A percentile compares a stretch with the other conserved stretches of the same genome.
These are phyloP conservation scores for Medicago arabica DNA, from an alignment of 306 rosid genomes.

Conservation along the genomic window DNA sequence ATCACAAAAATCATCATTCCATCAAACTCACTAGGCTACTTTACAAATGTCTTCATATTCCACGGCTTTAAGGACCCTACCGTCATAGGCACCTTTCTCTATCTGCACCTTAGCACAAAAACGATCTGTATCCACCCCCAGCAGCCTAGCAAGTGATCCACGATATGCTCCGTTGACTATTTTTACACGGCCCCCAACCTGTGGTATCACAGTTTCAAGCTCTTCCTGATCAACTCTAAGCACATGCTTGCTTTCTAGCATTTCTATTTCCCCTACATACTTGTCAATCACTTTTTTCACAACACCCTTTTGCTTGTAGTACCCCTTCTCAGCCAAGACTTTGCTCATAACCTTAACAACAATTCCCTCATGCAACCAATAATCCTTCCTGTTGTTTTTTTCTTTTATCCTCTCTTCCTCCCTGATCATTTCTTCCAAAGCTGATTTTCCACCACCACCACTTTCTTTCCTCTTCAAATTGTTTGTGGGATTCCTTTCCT, in stretches of 20 bases:
- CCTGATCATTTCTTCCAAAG: slow-evolving; percentile 78
- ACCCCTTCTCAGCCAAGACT: slow-evolving; percentile 81
- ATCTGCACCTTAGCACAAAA: slow-evolving; percentile 89
- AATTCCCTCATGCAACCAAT: slow-evolving; percentile 81
- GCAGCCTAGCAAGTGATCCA: slow-evolving; percentile 69
- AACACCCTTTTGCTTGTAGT: slow-evolving; percentile 86
- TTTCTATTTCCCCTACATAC: slow-evolving; percentile 88
- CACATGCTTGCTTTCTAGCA: slow-evolving; percentile 82
- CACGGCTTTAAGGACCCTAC: slow-evolving; percentile 81
- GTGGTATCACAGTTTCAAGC: slow-evolving; percentile 93
- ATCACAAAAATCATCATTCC: neutral
- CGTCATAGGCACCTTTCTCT: slow-evolving; percentile 89
- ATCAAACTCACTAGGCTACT: slow-evolving; percentile 48
- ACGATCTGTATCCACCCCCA: slow-evolving; percentile 69
- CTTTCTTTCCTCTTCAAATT: slow-evolving; percentile 51
- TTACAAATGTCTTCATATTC: slow-evolving; percentile 88
- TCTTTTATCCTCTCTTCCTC: slow-evolving; percentile 92
- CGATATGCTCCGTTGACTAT: slow-evolving; percentile 91
- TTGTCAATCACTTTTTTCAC: slow-evolving; percentile 81
- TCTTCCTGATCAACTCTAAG: slow-evolving; percentile 88
- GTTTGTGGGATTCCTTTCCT: slow-evolving; percentile 43
- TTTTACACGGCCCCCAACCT: slow-evolving; percentile 83
- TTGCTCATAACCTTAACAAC: slow-evolving; percentile 92
- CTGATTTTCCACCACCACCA: slow-evolving; percentile 54
- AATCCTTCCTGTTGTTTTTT: slow-evolving; percentile 81